Percentiles rank a stretch among this genome's conserved stretches.
phyloP scores from a whole-genome alignment of 371 early-diverging fungal species.

The Mucor ambiguus region DNA sequence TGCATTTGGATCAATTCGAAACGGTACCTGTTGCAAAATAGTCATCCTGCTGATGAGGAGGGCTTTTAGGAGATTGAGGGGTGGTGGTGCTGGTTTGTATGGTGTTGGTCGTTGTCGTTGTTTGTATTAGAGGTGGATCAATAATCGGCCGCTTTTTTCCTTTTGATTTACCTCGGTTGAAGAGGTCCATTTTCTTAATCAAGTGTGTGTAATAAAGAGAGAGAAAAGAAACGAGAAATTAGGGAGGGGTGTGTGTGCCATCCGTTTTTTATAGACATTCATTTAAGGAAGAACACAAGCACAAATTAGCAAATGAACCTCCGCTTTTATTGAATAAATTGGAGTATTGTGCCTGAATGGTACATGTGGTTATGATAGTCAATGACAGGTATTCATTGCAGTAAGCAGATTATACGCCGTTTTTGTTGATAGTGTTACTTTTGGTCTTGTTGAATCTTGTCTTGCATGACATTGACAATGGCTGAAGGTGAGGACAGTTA shows the following conservation, averaged over 20 bases:
- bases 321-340: conserved; percentile 2
- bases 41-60: conserved; percentile 22
- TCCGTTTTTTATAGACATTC: not conserved
- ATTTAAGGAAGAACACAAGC: not conserved
- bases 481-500: conserved; percentile 21
- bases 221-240: conserved; percentile 11
- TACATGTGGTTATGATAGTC: not conserved
- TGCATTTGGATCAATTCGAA: not conserved
- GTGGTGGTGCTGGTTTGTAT: not conserved
- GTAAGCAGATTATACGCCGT: no score
- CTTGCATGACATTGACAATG: conserved; percentile 57
- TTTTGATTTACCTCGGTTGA: conserved; percentile 35
- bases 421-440: conserved; percentile 10
- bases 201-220: conserved; percentile 2
- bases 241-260: not conserved
- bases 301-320: not conserved
- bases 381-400: not conserved
- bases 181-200: conserved; percentile 30
- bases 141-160: conserved; percentile 20
- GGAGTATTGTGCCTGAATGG: not conserved
- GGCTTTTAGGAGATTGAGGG: conserved; percentile 28
- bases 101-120: conserved; percentile 11
- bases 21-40: conserved; percentile 20
- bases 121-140: conserved; percentile 15
- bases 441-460: conserved; percentile 50